phyloP scores from a whole-genome alignment of 495 filamentous ascomycete species.

The Xylaria castorea region DNA sequence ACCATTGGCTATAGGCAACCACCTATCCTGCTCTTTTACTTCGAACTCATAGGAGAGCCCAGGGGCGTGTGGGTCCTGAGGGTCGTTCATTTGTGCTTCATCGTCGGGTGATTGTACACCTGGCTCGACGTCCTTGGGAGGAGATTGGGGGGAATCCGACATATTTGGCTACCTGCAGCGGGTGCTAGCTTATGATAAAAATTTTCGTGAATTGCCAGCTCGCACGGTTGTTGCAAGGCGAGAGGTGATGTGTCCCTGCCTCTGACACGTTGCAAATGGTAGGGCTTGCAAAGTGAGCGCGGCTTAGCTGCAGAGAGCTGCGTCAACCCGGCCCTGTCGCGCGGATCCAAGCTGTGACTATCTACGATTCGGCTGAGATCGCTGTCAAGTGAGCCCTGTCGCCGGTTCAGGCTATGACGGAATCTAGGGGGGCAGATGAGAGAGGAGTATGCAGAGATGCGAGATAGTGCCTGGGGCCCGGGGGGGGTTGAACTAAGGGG shows the following conservation, averaged over 20 bases:
- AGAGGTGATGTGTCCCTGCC: slow-evolving; percentile 60
- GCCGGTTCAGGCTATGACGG: slow-evolving; percentile 56
- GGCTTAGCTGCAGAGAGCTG: slow-evolving; percentile 57
- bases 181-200: slow-evolving; percentile 63
- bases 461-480: slow-evolving; percentile 15
- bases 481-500: slow-evolving; percentile 20
- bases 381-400: slow-evolving; percentile 46
- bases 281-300: slow-evolving; percentile 54
- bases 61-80: slow-evolving; percentile 64
- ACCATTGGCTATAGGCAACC: slow-evolving; percentile 99
- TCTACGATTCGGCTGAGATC: slow-evolving; percentile 47
- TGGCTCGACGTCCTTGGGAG: slow-evolving; percentile 92
- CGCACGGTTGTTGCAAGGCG: slow-evolving; percentile 56
- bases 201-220: slow-evolving; percentile 60
- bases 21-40: slow-evolving; percentile 99
- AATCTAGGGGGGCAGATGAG: slow-evolving; percentile 45
- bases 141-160: slow-evolving; percentile 94
- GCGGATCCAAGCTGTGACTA: slow-evolving; percentile 48
- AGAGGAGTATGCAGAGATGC: slow-evolving; percentile 40
- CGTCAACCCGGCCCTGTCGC: slow-evolving; percentile 53
- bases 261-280: slow-evolving; percentile 62
- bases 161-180: slow-evolving; percentile 80
- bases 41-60: slow-evolving; percentile 87
- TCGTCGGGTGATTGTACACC: slow-evolving; percentile 94
- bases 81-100: slow-evolving; percentile 66